Conservation (phyloP, 305 asterid genomes). For the Euphrasia arctica region DNA sequence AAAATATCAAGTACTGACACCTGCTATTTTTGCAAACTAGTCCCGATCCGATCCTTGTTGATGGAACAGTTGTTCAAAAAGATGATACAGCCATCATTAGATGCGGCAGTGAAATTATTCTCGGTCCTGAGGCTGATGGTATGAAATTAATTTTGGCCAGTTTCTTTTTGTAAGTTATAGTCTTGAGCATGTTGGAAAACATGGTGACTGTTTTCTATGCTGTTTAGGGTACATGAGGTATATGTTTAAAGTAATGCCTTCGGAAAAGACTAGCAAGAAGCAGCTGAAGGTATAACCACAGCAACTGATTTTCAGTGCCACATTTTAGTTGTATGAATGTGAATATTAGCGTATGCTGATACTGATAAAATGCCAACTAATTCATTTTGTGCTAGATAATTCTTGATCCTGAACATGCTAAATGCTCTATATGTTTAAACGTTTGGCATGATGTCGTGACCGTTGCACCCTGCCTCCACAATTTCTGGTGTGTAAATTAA, state of each 20-base stretch:
- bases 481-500: conserved; percentile 61
- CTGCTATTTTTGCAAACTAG: conserved; percentile 36
- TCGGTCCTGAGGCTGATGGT: conserved; percentile 63
- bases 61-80: conserved; percentile 53
- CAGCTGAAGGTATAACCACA: conserved; percentile 56
- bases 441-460: conserved; percentile 99
- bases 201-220: conserved; percentile 22
- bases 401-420: conserved; percentile 86
- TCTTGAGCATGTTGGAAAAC: conserved; percentile 18
- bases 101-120: conserved; percentile 84
- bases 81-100: conserved; percentile 52
- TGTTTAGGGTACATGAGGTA: conserved; percentile 68
- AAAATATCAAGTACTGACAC: conserved; percentile 24
- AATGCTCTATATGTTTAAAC: conserved; percentile 82
- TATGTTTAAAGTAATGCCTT: conserved; percentile 74
- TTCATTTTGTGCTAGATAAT: conserved; percentile 43
- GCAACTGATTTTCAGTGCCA: neutral
- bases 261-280: conserved; percentile 44
- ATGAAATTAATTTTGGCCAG: conserved; percentile 20
- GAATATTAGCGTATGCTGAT: neutral
- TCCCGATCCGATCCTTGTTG: conserved; percentile 54
- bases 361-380: conserved; percentile 22
- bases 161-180: conserved; percentile 7
- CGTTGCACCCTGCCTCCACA: conserved; percentile 97
- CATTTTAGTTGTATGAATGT: conserved; percentile 5